These are phyloP conservation scores for Trichoderma atroviride DNA, from an alignment of 2,329 filamentous ascomycete species.

Conservation along the genomic window DNA sequence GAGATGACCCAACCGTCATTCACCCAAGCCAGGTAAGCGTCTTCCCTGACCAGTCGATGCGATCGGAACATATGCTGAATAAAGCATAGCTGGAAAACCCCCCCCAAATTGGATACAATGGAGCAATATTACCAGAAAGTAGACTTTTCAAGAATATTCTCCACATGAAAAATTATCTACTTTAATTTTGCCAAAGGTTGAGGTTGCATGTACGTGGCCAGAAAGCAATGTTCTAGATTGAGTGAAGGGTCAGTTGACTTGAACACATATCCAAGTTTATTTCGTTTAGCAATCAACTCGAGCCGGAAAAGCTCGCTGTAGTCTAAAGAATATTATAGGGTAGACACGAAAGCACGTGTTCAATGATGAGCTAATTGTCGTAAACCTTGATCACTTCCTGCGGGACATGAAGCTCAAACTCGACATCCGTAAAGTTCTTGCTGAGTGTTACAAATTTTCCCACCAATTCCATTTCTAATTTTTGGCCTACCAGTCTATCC, in stretches of 20 bases:
- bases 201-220: not conserved
- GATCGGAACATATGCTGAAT: not conserved
- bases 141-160: not conserved
- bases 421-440: not conserved
- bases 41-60: not conserved
- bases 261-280: no score
- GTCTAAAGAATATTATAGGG: no score
- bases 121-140: not conserved
- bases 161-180: not conserved
- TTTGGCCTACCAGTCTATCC: not conserved
- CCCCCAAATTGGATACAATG: not conserved
- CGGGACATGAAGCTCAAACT: not conserved
- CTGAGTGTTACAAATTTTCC: not conserved
- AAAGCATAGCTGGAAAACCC: not conserved
- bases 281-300: no score
- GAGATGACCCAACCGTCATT: not conserved
- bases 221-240: not conserved
- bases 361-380: not conserved
- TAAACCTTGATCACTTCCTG: not conserved
- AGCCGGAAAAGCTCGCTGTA: no score
- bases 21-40: slow-evolving; percentile 6
- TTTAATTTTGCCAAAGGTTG: no score
- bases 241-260: not conserved
- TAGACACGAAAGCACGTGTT: not conserved
- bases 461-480: not conserved